Percentiles rank a stretch among this genome's conserved stretches.
Evolutionary conservation across 495 filamentous ascomycete species (phyloP).

Genomic region (Penicillium crystallinum): DNA sequence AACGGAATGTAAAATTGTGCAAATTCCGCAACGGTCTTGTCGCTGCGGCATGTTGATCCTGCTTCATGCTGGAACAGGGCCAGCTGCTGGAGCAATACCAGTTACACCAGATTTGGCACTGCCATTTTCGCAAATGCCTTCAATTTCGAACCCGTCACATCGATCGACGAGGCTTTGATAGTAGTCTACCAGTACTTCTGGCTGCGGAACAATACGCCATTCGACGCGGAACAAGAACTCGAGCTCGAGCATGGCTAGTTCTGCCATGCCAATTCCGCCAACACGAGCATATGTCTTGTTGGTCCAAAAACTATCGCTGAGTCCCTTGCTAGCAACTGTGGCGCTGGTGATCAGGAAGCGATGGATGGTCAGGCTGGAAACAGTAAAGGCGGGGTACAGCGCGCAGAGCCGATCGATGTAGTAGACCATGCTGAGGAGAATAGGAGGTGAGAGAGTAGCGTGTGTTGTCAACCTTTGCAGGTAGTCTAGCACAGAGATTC

Average conservation of each 20-base stretch:
- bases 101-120: slow-evolving; percentile 3
- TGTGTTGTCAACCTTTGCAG: slow-evolving; percentile 88
- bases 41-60: not conserved
- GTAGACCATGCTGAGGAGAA: slow-evolving; percentile 98
- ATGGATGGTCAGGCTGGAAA: slow-evolving; percentile 91
- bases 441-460: slow-evolving; percentile 85
- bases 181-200: slow-evolving; percentile 88
- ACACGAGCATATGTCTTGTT: slow-evolving; percentile 93
- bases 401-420: slow-evolving; percentile 96
- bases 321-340: slow-evolving; percentile 90
- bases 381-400: slow-evolving; percentile 87
- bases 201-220: slow-evolving; percentile 94
- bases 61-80: slow-evolving; percentile 10
- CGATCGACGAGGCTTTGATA: slow-evolving; percentile 80
- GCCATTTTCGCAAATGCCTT: slow-evolving; percentile 20
- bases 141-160: slow-evolving; percentile 55
- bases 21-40: not conserved
- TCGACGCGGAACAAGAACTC: slow-evolving; percentile 89
- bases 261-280: slow-evolving; percentile 80
- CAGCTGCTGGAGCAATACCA: slow-evolving; percentile 6
- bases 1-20: slow-evolving; percentile 1
- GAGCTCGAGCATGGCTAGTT: slow-evolving; percentile 87
- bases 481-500: slow-evolving; percentile 90
- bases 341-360: slow-evolving; percentile 94
- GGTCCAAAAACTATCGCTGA: slow-evolving; percentile 96